A percentile compares a stretch with the other conserved stretches of the same genome.
phyloP scores from a whole-genome alignment of 106 monocot species.

The Dendrobium chrysotoxum region DNA sequence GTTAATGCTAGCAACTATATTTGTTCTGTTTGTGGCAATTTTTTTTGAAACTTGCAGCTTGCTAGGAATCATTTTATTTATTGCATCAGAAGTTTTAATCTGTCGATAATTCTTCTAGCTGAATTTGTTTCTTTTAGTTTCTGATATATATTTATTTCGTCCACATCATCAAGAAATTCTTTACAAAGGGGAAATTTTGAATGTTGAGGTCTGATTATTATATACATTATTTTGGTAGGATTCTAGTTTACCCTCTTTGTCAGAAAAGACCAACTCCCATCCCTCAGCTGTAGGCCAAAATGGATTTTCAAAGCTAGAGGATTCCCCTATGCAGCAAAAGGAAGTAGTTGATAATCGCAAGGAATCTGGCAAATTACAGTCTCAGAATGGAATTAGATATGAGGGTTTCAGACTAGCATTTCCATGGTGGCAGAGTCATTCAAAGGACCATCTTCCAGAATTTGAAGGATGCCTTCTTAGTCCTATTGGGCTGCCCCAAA shows the following conservation, averaged over 20 bases:
- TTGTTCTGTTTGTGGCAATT: too few relatives aligned
- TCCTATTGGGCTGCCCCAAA: not conserved
- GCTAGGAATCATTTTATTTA: not conserved
- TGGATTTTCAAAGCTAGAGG: not conserved
- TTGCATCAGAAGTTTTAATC: not conserved
- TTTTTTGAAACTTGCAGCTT: not conserved
- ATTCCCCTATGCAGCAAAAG: not conserved
- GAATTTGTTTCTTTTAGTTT: too few relatives aligned
- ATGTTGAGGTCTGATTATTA: not conserved
- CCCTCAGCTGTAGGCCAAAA: not conserved
- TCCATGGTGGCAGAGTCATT: not conserved
- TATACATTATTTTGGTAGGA: not conserved
- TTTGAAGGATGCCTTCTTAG: not conserved
- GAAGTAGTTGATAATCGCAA: not conserved
- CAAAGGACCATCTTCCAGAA: not conserved
- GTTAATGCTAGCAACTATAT: too few relatives aligned
- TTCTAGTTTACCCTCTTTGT: not conserved
- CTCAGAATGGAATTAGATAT: not conserved
- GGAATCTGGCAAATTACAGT: not conserved
- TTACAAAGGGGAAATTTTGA: not conserved
- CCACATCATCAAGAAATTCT: too few relatives aligned
- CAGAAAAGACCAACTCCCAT: not conserved
- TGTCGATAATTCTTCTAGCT: not conserved
- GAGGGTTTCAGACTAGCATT: not conserved
- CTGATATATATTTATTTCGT: too few relatives aligned